Conservation (phyloP, 2,329 filamentous ascomycete genomes). For the Penicillium oxalicum region DNA sequence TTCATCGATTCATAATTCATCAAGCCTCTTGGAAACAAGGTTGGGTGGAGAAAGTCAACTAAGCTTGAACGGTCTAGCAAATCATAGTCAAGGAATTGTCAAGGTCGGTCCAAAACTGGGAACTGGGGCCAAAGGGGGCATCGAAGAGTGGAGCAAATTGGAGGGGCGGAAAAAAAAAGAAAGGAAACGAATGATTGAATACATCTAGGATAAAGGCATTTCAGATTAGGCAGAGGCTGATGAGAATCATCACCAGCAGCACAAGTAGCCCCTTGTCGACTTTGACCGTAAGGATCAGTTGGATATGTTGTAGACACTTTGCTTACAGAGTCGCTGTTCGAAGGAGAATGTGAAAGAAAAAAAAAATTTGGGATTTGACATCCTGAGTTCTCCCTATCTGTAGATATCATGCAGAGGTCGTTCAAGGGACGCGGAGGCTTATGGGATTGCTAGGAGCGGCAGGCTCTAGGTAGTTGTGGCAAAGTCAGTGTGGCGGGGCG, state of each 20-base stretch:
- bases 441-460: no score
- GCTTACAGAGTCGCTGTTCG: no score
- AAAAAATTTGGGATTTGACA: no score
- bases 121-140: neutral
- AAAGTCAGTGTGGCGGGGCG: constrained; percentile 5
- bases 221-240: neutral
- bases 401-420: no score
- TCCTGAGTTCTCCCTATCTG: no score
- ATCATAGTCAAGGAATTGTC: constrained; percentile 15
- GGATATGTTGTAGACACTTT: no score
- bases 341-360: no score
- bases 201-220: neutral
- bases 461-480: constrained; percentile 6
- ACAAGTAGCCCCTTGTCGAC: no score
- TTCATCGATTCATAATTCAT: constrained; percentile 8
- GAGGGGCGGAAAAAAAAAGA: constrained; percentile 5
- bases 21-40: constrained; percentile 14
- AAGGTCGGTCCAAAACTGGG: constrained; percentile 3
- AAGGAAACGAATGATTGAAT: constrained; percentile 4
- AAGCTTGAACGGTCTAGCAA: constrained; percentile 19
- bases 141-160: neutral
- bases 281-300: no score
- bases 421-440: no score
- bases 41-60: constrained; percentile 17
- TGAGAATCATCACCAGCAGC: neutral